phyloP scores from a whole-genome alignment of 2,329 filamentous ascomycete species.

The Rachicladosporium sp. region DNA sequence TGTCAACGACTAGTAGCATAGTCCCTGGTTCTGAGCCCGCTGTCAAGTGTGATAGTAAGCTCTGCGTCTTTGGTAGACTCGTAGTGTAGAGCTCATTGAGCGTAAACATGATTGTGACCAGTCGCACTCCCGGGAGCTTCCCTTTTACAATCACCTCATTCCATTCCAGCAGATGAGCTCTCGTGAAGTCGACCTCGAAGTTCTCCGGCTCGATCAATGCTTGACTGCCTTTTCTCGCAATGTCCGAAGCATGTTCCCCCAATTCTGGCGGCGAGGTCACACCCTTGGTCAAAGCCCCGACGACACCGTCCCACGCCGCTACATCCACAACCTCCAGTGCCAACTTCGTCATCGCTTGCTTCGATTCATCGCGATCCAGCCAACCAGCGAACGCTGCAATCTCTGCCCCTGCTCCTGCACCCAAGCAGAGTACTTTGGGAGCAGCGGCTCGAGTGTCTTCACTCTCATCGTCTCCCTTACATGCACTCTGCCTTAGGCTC shows the following conservation, averaged over 20 bases:
- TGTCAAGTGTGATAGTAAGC: constrained; percentile 60
- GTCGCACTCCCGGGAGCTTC: constrained; percentile 13
- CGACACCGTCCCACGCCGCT: constrained; percentile 60
- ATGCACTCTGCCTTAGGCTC: neutral
- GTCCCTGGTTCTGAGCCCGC: constrained; percentile 45
- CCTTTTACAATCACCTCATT: constrained; percentile 23
- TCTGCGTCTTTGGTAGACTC: constrained; percentile 62
- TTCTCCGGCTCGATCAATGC: constrained; percentile 22
- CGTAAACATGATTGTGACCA: constrained; percentile 84
- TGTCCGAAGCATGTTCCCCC: constrained; percentile 36
- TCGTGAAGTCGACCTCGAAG: constrained; percentile 32
- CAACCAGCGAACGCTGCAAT: constrained; percentile 51
- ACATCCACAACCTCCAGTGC: constrained; percentile 48
- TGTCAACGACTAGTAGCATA: constrained; percentile 76
- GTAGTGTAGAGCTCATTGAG: constrained; percentile 86
- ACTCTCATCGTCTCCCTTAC: neutral
- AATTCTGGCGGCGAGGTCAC: constrained; percentile 40
- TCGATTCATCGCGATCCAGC: constrained; percentile 16
- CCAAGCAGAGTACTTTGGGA: constrained; percentile 43
- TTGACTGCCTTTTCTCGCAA: constrained; percentile 29
- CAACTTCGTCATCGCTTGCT: constrained; percentile 1
- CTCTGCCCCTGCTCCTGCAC: constrained; percentile 55
- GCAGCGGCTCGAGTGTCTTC: neutral
- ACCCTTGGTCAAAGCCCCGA: constrained; percentile 44
- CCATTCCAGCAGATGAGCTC: constrained; percentile 39